Percentiles rank a stretch among this genome's conserved stretches.
Evolutionary conservation across 768 basidiomycete genomes (phyloP).

Genomic region (Pholiota molesta): DNA sequence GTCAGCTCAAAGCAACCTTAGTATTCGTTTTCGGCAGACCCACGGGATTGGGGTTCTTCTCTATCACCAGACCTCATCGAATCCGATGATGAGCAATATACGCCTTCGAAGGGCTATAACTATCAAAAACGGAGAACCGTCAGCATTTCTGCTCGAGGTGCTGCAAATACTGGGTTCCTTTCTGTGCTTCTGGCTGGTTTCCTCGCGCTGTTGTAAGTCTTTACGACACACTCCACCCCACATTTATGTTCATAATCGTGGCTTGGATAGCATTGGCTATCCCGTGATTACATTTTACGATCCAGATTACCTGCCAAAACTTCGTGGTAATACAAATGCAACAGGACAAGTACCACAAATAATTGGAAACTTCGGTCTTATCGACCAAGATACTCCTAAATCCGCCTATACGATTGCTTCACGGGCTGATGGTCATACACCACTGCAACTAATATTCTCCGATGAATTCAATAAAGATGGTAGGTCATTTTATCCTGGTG

Average conservation of each 20-base stretch:
- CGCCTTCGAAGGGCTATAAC: conserved; percentile 12
- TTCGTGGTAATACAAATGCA: conserved; percentile 58
- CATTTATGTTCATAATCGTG: background rate
- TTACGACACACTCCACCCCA: background rate
- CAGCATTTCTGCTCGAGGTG: conserved; percentile 59
- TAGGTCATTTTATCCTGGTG: conserved; percentile 77
- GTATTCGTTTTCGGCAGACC: conserved; percentile 60
- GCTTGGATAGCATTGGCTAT: conserved; percentile 34
- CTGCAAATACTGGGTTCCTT: conserved; percentile 65
- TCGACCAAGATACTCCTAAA: conserved; percentile 59
- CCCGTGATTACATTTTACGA: conserved; percentile 39
- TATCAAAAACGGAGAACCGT: conserved; percentile 24
- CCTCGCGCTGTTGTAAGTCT: conserved; percentile 66
- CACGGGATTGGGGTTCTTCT: conserved; percentile 58
- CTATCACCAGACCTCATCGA: conserved; percentile 46
- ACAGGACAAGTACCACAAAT: conserved; percentile 60
- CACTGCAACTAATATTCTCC: conserved; percentile 65
- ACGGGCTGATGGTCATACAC: conserved; percentile 54
- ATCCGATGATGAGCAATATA: conserved; percentile 40
- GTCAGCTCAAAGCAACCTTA: conserved; percentile 14
- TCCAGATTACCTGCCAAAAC: conserved; percentile 21
- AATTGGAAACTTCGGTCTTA: conserved; percentile 53
- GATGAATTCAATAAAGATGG: conserved; percentile 81
- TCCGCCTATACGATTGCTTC: conserved; percentile 56
- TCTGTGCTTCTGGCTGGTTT: conserved; percentile 42